Evolutionary conservation across 2,329 filamentous ascomycete genomes (phyloP), one percentile per base, ranked within the genome.

Genomic region (Huntiella omanensis): DNA sequence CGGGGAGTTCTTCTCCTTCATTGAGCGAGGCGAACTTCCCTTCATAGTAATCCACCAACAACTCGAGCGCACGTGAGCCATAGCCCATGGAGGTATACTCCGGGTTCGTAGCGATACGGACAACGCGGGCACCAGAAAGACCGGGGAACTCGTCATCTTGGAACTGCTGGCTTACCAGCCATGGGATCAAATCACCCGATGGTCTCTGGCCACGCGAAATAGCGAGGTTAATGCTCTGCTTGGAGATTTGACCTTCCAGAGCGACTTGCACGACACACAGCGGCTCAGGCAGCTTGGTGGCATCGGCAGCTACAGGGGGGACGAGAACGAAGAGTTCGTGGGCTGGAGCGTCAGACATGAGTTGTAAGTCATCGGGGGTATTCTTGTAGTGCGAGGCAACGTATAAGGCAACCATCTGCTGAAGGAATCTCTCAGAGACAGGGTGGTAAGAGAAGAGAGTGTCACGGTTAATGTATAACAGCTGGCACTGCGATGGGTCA

Each of bases 321-420:
- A 93, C 85, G 17, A 98, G 75, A 7, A 96, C 91, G 56, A 91
- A 98, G 5, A 98, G 73, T 59, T 96, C 87, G 62, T 98, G 91
- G 1, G 91, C 88, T 1, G 91, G 91, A 1, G 91, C 91, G 62
- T 98, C 91, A 51, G 85, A 94, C 85, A 98, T 93, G 48, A 98
- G 73, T 60, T 96, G 91, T n/a, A 98, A 71, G 56, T 98, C 91
- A 56, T 98, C 93, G 0, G 91, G 91, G 0, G 87, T 85, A 63
- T 98, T 98, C 63, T 96, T 96, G 69, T 98, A 95, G 62, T 94
- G 86, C 45, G 85, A 93, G 22, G 91, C 86, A 22, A 98, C 92
- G 55, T 96, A 98, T 2, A 98, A 73, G 1, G 87, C 86, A 63
- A 98, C 88, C 85, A 98, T 95, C 56, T 94, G 86, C 60, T 98